Evolutionary conservation across 805 yeast species (phyloP).

Genomic region (Metschnikowia aberdeeniae): DNA sequence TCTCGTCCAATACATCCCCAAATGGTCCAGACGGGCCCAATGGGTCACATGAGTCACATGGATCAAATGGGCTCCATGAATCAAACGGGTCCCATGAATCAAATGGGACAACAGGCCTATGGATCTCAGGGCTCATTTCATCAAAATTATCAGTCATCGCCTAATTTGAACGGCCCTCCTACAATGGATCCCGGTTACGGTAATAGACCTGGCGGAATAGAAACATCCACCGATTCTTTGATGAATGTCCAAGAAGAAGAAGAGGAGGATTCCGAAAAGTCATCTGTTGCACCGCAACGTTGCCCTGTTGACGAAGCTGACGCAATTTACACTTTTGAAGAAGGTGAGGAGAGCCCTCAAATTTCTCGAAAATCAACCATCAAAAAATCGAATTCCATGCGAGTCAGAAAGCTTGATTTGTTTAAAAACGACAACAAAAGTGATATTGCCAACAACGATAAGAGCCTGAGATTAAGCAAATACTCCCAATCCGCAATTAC

Average conservation of each 20-base stretch:
- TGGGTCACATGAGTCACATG: background rate
- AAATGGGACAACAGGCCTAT: background rate
- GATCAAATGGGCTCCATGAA: background rate
- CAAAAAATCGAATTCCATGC: conserved; percentile 38
- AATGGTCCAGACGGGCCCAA: background rate
- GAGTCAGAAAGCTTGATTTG: conserved; percentile 38
- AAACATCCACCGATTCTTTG: conserved; percentile 14
- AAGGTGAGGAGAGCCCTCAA: conserved; percentile 21
- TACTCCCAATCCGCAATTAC: background rate
- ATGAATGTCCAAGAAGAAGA: conserved; percentile 19
- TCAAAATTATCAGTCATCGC: background rate
- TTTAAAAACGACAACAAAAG: conserved; percentile 15
- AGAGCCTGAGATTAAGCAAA: background rate
- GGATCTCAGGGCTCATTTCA: background rate
- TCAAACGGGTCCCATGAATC: background rate
- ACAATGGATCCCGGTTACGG: background rate
- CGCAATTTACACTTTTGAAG: conserved; percentile 32
- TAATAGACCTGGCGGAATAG: conserved; percentile 2
- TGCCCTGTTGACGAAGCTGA: conserved; percentile 15
- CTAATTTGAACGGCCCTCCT: background rate
- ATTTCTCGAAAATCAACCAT: conserved; percentile 38
- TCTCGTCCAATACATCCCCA: background rate
- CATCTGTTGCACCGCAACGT: background rate
- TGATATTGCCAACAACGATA: background rate
- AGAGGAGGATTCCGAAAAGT: conserved; percentile 11